Evolutionary conservation across 441 rosid genomes (phyloP).

Genomic region (Erodium texanum): DNA sequence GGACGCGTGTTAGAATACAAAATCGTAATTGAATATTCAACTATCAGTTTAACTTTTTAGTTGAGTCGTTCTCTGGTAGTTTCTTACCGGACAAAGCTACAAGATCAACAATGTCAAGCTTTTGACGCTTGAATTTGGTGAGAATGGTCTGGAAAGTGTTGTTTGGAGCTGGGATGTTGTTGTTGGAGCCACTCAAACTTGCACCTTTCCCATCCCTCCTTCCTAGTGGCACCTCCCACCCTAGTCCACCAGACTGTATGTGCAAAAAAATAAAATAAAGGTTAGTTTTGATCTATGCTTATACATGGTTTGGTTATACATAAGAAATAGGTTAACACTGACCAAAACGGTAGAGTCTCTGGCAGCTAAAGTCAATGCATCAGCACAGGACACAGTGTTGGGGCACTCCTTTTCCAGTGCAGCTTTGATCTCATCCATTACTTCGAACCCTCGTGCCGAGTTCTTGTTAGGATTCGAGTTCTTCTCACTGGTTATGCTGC

Average conservation of each 20-base stretch:
- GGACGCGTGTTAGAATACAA: too few relatives aligned
- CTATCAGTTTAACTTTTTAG: too few relatives aligned
- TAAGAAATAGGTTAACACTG: slow-evolving; percentile 16
- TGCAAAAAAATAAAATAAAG: not conserved
- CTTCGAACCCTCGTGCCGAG: slow-evolving; percentile 79
- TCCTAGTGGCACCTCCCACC: slow-evolving; percentile 85
- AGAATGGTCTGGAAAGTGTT: slow-evolving; percentile 74
- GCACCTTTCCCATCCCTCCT: slow-evolving; percentile 71
- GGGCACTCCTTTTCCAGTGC: slow-evolving; percentile 71
- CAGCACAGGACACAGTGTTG: slow-evolving; percentile 73
- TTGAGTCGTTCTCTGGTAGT: too few relatives aligned
- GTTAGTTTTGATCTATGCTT: too few relatives aligned
- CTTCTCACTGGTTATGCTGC: slow-evolving; percentile 54
- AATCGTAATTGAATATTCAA: too few relatives aligned
- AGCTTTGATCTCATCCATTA: slow-evolving; percentile 62
- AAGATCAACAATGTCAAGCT: slow-evolving; percentile 66
- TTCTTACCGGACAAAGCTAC: slow-evolving; percentile 70
- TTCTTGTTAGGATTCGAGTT: slow-evolving; percentile 56
- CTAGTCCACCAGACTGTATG: slow-evolving; percentile 67
- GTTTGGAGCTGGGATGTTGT: slow-evolving; percentile 81
- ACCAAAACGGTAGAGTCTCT: slow-evolving; percentile 82
- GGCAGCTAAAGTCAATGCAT: slow-evolving; percentile 65
- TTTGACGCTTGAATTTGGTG: slow-evolving; percentile 56
- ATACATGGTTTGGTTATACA: too few relatives aligned
- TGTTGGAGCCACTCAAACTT: slow-evolving; percentile 81